A percentile compares a stretch with the other conserved stretches of the same genome.
These are phyloP conservation scores for Teunomyces pallodes DNA, from an alignment of 805 yeast species.

Conservation along the genomic window DNA sequence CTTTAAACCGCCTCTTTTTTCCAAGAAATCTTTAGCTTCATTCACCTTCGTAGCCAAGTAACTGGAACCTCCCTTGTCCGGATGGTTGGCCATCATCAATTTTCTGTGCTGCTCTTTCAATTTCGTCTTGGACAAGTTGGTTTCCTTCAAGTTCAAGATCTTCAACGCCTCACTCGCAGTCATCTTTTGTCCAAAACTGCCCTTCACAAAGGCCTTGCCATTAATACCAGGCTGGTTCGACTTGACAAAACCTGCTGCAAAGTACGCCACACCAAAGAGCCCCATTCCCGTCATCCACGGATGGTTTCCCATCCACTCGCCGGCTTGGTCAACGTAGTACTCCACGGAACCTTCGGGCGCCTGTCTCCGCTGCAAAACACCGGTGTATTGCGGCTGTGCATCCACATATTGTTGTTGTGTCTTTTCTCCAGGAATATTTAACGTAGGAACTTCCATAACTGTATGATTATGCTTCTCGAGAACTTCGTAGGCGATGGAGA, in stretches of 20 bases:
- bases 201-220: constrained; percentile 71
- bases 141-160: constrained; percentile 73
- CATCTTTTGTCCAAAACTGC: constrained; percentile 93
- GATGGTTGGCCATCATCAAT: constrained; percentile 87
- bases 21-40: constrained; percentile 84
- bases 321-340: constrained; percentile 60
- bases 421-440: constrained; percentile 55
- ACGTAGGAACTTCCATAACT: constrained; percentile 52
- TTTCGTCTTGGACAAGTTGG: constrained; percentile 57
- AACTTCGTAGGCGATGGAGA: not conserved
- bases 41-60: constrained; percentile 87
- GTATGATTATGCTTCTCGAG: constrained; percentile 16
- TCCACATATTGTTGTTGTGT: constrained; percentile 19
- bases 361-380: constrained; percentile 39
- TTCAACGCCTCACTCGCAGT: constrained; percentile 82
- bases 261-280: constrained; percentile 59
- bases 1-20: constrained; percentile 59
- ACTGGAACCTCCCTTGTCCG: constrained; percentile 92
- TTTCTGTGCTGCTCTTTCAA: constrained; percentile 78
- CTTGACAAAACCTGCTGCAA: constrained; percentile 66
- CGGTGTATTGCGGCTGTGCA: constrained; percentile 29
- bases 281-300: constrained; percentile 75
- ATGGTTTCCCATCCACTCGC: constrained; percentile 65
- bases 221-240: constrained; percentile 63
- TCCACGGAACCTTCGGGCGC: constrained; percentile 51